Conservation (phyloP, 345 rosid species). For the Bruguiera parviflora region DNA sequence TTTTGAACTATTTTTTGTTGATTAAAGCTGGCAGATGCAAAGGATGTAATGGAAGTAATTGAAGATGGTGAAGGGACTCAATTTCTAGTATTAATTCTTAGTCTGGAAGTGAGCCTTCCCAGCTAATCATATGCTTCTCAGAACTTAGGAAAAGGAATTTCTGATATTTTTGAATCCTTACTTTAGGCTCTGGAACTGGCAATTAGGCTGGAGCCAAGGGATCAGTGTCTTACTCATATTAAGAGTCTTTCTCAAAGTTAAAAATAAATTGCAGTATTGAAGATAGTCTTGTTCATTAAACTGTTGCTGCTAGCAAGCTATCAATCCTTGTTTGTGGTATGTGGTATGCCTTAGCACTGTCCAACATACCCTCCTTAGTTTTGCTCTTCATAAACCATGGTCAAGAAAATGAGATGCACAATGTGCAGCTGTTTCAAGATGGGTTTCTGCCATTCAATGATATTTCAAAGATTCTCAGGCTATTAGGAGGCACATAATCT, state of each 20-base stretch:
- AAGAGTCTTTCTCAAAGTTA: conserved; percentile 66
- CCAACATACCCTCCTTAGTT: neutral
- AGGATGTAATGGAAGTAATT: conserved; percentile 66
- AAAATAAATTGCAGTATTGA: conserved; percentile 74
- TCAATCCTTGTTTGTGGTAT: conserved; percentile 56
- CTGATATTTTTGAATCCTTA: neutral
- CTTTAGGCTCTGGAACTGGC: conserved; percentile 35
- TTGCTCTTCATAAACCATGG: neutral
- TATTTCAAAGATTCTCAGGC: no score
- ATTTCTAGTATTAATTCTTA: conserved; percentile 64
- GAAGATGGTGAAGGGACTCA: neutral
- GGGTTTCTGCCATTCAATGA: no score
- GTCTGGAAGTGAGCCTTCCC: conserved; percentile 26
- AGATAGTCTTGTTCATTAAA: conserved; percentile 65
- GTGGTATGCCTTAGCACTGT: conserved; percentile 30
- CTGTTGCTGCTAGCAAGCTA: conserved; percentile 48
- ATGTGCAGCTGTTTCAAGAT: no score
- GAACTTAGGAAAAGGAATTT: neutral
- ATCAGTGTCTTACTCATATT: conserved; percentile 69
- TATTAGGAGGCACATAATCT: no score
- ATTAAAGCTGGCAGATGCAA: conserved; percentile 61
- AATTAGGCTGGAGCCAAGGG: conserved; percentile 68
- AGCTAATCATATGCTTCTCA: conserved; percentile 1
- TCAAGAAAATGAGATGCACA: neutral
- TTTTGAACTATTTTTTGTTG: neutral